Percentiles rank a stretch among this genome's conserved stretches.
phyloP scores from a whole-genome alignment of 345 rosid genomes.

The Limnanthes douglasii region DNA sequence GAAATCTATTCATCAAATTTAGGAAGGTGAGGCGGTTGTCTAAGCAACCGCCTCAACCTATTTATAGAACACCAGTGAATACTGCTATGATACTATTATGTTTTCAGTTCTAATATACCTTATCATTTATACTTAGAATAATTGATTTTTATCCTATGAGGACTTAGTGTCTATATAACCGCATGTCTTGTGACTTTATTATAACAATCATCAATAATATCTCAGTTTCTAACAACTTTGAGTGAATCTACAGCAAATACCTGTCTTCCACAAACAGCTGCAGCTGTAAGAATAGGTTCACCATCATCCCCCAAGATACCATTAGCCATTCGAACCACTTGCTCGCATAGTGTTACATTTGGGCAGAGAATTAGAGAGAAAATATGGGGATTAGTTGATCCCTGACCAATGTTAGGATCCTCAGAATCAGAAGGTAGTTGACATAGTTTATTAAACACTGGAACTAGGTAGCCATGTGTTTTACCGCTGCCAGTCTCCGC shows the following conservation, averaged over 20 bases:
- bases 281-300: constrained; percentile 43
- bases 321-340: constrained; percentile 83
- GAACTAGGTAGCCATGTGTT: constrained; percentile 71
- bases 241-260: constrained; percentile 22
- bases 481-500: constrained; percentile 98
- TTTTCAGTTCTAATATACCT: too few species aligned
- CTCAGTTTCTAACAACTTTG: too few species aligned
- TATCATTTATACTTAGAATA: too few species aligned
- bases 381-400: constrained; percentile 5
- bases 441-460: constrained; percentile 46
- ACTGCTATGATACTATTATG: too few species aligned
- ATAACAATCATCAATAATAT: too few species aligned
- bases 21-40: too few species aligned
- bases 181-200: too few species aligned
- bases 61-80: too few species aligned
- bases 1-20: too few species aligned
- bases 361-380: constrained; percentile 79
- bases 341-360: constrained; percentile 76
- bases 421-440: constrained; percentile 7
- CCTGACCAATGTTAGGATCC: constrained; percentile 4
- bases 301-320: constrained; percentile 49
- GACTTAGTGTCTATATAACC: too few species aligned
- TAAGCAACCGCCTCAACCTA: too few species aligned
- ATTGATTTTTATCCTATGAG: too few species aligned
- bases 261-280: constrained; percentile 69